Evolutionary conservation across 2,329 filamentous ascomycete genomes (phyloP), one percentile per base, ranked within the genome.

Genomic region (Penicillium brevicompactum): DNA sequence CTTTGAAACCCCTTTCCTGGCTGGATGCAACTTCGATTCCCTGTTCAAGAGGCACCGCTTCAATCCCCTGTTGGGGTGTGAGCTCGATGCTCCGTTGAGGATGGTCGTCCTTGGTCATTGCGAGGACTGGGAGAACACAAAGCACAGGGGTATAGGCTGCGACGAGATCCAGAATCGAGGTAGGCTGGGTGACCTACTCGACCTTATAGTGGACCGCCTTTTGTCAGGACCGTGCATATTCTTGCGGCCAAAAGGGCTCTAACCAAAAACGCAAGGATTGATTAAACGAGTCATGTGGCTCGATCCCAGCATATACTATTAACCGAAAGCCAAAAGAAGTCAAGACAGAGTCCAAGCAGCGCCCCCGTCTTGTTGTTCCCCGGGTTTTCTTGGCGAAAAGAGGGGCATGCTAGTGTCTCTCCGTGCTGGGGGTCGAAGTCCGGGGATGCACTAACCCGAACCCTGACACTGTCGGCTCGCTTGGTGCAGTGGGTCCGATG

Each of bases 371-470:
- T n/a, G 11, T 43, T 37, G 11, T 14, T 46, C 43, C 47, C 47
- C 52, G 47, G 34, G 41, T 3, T 51, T 51, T 41, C 52, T 54
- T 54, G 52, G 52, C 52, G 27, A 41, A 46, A 51, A 18, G 47
- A 46, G 45, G 38, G 34, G 21, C 14, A 32, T 42, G 21, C 32
- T 46, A 51, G 27, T 5, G 1, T 8, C 31, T 24, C 37, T 41
- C 41, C 38, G 6, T 13, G 13, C 45, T 34, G 10, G 47, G 47
- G 22, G 37, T 41, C 31, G 30, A 18, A 54, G 18, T 59, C 57
- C 62, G 60, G 60, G 63, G 58, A 56, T 60, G 41, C 38, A 57
- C 56, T 62, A 53, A 11, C 49, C 59, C 60, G 59, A 44, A 7
- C 27, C 9, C 41, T 44, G 41, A 45, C 21, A 4, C 2, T 32